Percentiles rank a stretch among this genome's conserved stretches.
phyloP scores from a whole-genome alignment of 2,329 filamentous ascomycete species.

The Calcarisporium arbuscula region DNA sequence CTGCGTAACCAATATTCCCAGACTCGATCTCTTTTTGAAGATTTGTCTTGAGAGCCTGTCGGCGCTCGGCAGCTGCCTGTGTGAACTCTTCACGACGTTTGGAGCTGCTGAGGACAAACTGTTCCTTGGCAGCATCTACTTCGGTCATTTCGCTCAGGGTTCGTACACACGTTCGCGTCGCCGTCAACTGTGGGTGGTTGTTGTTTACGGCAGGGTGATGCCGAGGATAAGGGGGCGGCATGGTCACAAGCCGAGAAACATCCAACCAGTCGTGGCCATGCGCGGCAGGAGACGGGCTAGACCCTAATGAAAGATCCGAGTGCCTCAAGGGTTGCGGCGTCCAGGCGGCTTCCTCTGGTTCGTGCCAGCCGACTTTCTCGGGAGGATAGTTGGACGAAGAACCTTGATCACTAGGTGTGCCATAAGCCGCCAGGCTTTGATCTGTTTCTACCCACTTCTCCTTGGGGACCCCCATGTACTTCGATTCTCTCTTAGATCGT shows the following conservation, averaged over 20 bases:
- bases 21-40: constrained; percentile 73
- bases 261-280: constrained; percentile 59
- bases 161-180: constrained; percentile 68
- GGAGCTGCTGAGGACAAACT: constrained; percentile 48
- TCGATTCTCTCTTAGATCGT: constrained; percentile 82
- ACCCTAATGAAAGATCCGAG: constrained; percentile 32
- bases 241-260: constrained; percentile 83
- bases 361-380: constrained; percentile 52
- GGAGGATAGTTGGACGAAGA: constrained; percentile 45
- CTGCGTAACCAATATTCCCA: constrained; percentile 74
- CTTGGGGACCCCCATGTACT: constrained; percentile 90
- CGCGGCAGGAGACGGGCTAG: constrained; percentile 38
- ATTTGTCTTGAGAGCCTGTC: constrained; percentile 62
- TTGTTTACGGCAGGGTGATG: constrained; percentile 96
- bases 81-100: constrained; percentile 52
- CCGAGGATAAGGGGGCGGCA: constrained; percentile 88
- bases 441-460: constrained; percentile 62
- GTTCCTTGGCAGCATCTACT: constrained; percentile 61
- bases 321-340: constrained; percentile 39
- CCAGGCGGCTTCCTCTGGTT: constrained; percentile 30
- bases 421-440: constrained; percentile 26
- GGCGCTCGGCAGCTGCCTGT: constrained; percentile 44
- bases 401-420: constrained; percentile 31
- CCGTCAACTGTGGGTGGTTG: constrained; percentile 80
- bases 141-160: constrained; percentile 68